Conservation (phyloP, 2,329 filamentous ascomycete species). For the Parastagonospora nodorum region DNA sequence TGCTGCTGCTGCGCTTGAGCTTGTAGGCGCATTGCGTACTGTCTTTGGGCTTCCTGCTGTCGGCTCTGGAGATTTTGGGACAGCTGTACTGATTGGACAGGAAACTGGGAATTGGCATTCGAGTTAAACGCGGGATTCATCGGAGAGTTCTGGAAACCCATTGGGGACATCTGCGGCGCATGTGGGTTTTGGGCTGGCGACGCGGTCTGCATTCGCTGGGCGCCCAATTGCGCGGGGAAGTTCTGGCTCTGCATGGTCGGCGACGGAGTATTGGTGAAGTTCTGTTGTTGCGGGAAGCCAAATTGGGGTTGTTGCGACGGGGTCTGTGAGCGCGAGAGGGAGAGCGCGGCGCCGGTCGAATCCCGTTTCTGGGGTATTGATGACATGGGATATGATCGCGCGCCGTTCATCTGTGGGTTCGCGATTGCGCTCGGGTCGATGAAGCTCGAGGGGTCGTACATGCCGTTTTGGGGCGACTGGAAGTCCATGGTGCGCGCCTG, state of each 20-base stretch:
- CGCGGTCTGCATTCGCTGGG: conserved; percentile 76
- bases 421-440: conserved; percentile 48
- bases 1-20: conserved; percentile 59
- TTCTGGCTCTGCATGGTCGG: conserved; percentile 87
- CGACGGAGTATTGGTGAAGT: conserved; percentile 88
- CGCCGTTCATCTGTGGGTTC: conserved; percentile 65
- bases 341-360: conserved; percentile 82
- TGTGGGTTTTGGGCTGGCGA: conserved; percentile 83
- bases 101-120: conserved; percentile 52
- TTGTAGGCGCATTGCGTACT: conserved; percentile 85
- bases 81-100: conserved; percentile 51
- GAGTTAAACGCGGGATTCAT: conserved; percentile 48
- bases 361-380: conserved; percentile 95
- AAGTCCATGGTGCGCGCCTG: conserved; percentile 43
- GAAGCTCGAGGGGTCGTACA: conserved; percentile 45
- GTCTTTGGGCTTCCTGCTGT: conserved; percentile 71
- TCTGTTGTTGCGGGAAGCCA: conserved; percentile 69
- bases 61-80: conserved; percentile 55
- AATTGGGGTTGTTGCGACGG: conserved; percentile 72
- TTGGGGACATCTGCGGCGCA: conserved; percentile 49
- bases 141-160: conserved; percentile 42
- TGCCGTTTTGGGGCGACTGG: conserved; percentile 43
- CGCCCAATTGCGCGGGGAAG: conserved; percentile 63
- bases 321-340: conserved; percentile 91
- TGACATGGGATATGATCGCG: conserved; percentile 84